phyloP scores from a whole-genome alignment of 2,329 filamentous ascomycete genomes.

The Westerdykella ornata region DNA sequence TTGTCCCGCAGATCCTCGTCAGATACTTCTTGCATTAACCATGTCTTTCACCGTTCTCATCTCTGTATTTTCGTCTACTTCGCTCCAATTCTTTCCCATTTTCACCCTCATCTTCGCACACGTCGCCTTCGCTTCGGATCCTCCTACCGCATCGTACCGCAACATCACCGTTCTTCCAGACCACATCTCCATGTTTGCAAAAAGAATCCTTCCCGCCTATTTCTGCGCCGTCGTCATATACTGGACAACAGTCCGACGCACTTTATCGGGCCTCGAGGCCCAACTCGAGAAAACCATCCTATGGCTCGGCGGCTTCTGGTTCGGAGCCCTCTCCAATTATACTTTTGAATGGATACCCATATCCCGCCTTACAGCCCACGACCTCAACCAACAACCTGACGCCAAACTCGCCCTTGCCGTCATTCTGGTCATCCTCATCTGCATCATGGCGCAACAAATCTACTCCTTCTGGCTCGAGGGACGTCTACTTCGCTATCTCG shows the following conservation, averaged over 20 bases:
- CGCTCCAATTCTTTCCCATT: slow-evolving; percentile 70
- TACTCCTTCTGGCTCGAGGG: slow-evolving; percentile 82
- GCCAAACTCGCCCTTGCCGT: slow-evolving; percentile 72
- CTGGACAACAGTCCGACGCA: slow-evolving; percentile 68
- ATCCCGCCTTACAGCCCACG: slow-evolving; percentile 76
- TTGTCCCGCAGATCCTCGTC: slow-evolving; percentile 64
- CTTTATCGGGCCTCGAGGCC: slow-evolving; percentile 64
- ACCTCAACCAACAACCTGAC: slow-evolving; percentile 81
- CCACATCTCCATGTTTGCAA: slow-evolving; percentile 53
- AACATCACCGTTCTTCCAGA: slow-evolving; percentile 44
- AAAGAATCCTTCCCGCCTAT: slow-evolving; percentile 75
- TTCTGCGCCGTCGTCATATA: slow-evolving; percentile 84
- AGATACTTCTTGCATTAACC: slow-evolving; percentile 71
- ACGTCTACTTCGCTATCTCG: slow-evolving; percentile 67
- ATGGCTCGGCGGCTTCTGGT: slow-evolving; percentile 84
- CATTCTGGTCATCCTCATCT: slow-evolving; percentile 63
- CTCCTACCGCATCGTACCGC: slow-evolving; percentile 57
- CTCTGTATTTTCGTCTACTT: slow-evolving; percentile 70
- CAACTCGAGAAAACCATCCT: slow-evolving; percentile 83
- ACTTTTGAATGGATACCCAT: slow-evolving; percentile 92
- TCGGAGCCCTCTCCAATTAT: slow-evolving; percentile 87
- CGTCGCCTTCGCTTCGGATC: slow-evolving; percentile 79
- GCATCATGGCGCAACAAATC: slow-evolving; percentile 66
- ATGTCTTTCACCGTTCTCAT: slow-evolving; percentile 65
- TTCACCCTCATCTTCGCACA: slow-evolving; percentile 83